phyloP scores from a whole-genome alignment of 2,329 filamentous ascomycete species.

The Aspergillus udagawae region DNA sequence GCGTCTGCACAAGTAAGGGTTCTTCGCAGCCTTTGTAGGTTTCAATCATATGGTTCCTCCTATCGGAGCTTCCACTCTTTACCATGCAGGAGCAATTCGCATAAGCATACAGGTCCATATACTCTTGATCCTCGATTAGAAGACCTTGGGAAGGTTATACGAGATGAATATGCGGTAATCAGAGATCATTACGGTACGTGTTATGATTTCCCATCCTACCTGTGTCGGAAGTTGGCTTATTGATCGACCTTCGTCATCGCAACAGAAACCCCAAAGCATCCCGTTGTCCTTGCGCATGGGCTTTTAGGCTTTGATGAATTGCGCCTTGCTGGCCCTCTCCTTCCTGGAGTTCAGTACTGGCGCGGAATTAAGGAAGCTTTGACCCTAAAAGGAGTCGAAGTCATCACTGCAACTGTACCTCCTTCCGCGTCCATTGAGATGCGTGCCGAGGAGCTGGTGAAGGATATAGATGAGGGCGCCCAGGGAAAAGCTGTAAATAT shows the following conservation, averaged over 20 bases:
- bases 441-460: constrained; percentile 51
- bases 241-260: background rate
- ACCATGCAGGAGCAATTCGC: constrained; percentile 9
- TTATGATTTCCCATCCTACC: background rate
- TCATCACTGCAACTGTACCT: constrained; percentile 59
- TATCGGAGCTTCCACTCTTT: constrained; percentile 17
- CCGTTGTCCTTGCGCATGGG: constrained; percentile 62
- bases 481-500: constrained; percentile 60
- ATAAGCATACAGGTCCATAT: background rate
- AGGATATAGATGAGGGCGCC: constrained; percentile 51
- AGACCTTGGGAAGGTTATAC: constrained; percentile 51
- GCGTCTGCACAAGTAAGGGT: background rate
- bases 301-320: constrained; percentile 63
- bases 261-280: constrained; percentile 48
- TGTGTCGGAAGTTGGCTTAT: background rate
- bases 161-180: constrained; percentile 60
- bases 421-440: constrained; percentile 57
- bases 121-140: constrained; percentile 48
- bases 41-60: background rate
- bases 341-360: constrained; percentile 62
- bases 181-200: constrained; percentile 53
- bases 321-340: constrained; percentile 48
- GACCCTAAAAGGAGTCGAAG: constrained; percentile 53
- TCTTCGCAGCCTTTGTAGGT: background rate
- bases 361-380: constrained; percentile 59